These are phyloP conservation scores for Xylaria bambusicola DNA, from an alignment of 495 filamentous ascomycete species.

Conservation along the genomic window DNA sequence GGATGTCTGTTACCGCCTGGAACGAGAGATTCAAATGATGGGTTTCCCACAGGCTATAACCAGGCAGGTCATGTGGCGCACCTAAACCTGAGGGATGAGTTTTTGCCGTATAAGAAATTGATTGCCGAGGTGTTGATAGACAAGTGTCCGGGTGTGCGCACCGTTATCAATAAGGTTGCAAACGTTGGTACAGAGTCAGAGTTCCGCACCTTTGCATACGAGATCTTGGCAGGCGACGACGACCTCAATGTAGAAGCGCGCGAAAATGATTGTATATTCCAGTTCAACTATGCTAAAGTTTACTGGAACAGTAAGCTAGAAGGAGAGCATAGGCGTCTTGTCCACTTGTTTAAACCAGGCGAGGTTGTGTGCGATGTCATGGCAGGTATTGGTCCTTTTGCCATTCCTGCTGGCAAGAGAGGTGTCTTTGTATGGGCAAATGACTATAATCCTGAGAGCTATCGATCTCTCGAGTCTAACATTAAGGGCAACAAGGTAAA, in stretches of 20 bases:
- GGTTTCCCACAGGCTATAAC: constrained; percentile 84
- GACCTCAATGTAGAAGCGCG: constrained; percentile 77
- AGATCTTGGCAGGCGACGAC: constrained; percentile 78
- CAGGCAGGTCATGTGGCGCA: constrained; percentile 90
- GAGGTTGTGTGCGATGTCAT: constrained; percentile 96
- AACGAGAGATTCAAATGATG: constrained; percentile 57
- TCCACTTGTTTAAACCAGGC: constrained; percentile 74
- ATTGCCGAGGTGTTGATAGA: constrained; percentile 83
- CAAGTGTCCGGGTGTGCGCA: constrained; percentile 76
- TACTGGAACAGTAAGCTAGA: constrained; percentile 96
- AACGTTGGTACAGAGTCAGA: constrained; percentile 80
- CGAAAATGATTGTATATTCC: constrained; percentile 64
- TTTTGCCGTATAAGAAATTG: constrained; percentile 76
- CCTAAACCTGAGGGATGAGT: constrained; percentile 82
- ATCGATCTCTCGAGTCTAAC: constrained; percentile 66
- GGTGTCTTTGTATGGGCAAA: constrained; percentile 95
- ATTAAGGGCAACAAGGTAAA: constrained; percentile 75
- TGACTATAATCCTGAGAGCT: constrained; percentile 92
- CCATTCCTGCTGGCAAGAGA: constrained; percentile 86
- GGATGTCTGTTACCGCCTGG: constrained; percentile 70
- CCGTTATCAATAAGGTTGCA: constrained; percentile 95
- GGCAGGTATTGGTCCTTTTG: constrained; percentile 96
- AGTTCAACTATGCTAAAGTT: constrained; percentile 80
- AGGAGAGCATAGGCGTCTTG: constrained; percentile 81
- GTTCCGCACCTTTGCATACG: constrained; percentile 91